These are phyloP conservation scores for Phytopythium oedochilum DNA, from an alignment of 352 stramenopile species.

Conservation along the genomic window DNA sequence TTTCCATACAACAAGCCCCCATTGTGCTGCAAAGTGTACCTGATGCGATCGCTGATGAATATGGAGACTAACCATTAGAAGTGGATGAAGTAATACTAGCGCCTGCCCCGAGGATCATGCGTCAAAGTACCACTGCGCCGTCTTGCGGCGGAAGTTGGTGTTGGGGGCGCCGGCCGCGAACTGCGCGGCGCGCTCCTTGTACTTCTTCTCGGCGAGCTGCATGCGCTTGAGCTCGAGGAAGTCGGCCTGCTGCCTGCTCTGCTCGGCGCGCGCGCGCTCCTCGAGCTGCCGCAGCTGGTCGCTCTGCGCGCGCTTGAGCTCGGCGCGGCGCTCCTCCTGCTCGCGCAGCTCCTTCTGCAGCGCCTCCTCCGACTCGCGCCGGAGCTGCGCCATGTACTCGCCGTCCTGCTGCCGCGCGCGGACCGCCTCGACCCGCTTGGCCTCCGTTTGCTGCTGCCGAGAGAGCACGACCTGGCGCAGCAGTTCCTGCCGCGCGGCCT, in stretches of 20 bases:
- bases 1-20: conserved; percentile 7
- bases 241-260: conserved; percentile 60
- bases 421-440: conserved; percentile 32
- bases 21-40: conserved; percentile 4
- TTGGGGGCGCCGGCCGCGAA: conserved; percentile 39
- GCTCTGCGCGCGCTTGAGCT: conserved; percentile 65
- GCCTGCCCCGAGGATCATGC: conserved; percentile 19
- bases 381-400: conserved; percentile 58
- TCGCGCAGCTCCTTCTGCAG: conserved; percentile 76
- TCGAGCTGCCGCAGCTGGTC: conserved; percentile 60
- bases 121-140: conserved; percentile 81
- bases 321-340: conserved; percentile 53
- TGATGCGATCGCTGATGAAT: too few species aligned
- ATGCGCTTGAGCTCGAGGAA: conserved; percentile 80
- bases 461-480: conserved; percentile 66
- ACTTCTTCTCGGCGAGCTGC: conserved; percentile 66
- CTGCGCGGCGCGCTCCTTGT: conserved; percentile 61
- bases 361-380: conserved; percentile 66
- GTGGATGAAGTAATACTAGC: too few species aligned
- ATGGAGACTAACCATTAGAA: neutral
- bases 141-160: conserved; percentile 71
- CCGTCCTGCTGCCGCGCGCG: conserved; percentile 42
- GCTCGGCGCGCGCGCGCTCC: conserved; percentile 36
- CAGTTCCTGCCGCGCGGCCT: conserved; percentile 65
- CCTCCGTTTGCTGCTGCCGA: conserved; percentile 41